These are phyloP conservation scores for Geotrichum klebahnii DNA, from an alignment of 1,139 yeast genomes.

Conservation along the genomic window DNA sequence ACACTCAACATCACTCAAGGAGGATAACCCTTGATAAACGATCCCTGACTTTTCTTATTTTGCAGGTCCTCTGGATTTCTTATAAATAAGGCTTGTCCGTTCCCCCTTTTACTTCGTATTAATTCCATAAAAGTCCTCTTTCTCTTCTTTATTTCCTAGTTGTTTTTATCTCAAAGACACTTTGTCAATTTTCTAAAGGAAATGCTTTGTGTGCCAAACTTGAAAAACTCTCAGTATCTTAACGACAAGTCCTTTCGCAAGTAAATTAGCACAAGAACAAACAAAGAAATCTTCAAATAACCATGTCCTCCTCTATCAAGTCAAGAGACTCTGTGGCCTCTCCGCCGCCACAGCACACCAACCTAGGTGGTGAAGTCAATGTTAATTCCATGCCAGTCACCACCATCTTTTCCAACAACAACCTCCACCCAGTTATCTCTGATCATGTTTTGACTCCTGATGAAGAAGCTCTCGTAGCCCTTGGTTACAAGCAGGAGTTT, in stretches of 20 bases:
- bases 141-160: too few relatives aligned
- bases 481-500: slow-evolving; percentile 73
- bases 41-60: too few relatives aligned
- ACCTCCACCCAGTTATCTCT: slow-evolving; percentile 30
- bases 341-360: slow-evolving; percentile 11
- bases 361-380: slow-evolving; percentile 28
- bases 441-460: slow-evolving; percentile 30
- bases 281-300: too few relatives aligned
- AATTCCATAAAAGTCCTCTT: too few relatives aligned
- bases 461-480: slow-evolving; percentile 41
- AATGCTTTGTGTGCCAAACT: slow-evolving; percentile 5
- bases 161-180: too few relatives aligned
- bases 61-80: too few relatives aligned
- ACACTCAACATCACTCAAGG: too few relatives aligned
- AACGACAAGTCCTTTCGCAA: neutral
- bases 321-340: neutral
- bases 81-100: too few relatives aligned
- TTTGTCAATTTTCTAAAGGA: too few relatives aligned
- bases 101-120: too few relatives aligned
- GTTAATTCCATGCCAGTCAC: slow-evolving; percentile 29
- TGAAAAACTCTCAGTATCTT: neutral
- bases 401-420: slow-evolving; percentile 26
- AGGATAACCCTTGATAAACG: too few relatives aligned
- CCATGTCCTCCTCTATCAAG: slow-evolving; percentile 2
- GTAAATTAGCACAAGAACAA: neutral